phyloP scores from a whole-genome alignment of 495 filamentous ascomycete species.

The Podospora didyma region DNA sequence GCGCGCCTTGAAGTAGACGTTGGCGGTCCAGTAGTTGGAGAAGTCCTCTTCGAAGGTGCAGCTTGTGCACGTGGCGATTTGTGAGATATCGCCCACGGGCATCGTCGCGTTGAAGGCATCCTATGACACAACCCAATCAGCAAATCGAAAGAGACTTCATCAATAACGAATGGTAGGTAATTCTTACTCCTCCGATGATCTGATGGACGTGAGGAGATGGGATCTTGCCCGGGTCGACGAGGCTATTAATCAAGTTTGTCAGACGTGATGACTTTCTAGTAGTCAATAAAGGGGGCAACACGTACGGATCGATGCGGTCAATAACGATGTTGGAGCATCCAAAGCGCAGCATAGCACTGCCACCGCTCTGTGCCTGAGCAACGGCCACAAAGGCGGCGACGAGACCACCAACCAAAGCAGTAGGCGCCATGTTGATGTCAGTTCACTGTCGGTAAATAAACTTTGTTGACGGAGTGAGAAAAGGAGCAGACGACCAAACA shows the following conservation, averaged over 20 bases:
- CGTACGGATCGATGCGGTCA: conserved; percentile 7
- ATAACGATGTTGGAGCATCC: conserved; percentile 8
- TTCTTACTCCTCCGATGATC: conserved; percentile 38
- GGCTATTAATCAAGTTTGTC: neutral
- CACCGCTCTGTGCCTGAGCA: neutral
- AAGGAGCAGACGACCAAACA: too few species aligned
- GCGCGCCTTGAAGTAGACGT: conserved; percentile 48
- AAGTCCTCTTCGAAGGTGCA: conserved; percentile 43
- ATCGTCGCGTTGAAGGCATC: conserved; percentile 43
- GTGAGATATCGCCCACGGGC: conserved; percentile 34
- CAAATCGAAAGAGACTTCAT: neutral
- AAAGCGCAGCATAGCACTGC: conserved; percentile 5
- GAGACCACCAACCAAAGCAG: neutral
- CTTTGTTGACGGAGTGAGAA: too few species aligned
- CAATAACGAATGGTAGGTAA: neutral
- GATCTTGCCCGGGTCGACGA: conserved; percentile 8
- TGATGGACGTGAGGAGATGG: conserved; percentile 22
- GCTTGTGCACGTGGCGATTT: conserved; percentile 35
- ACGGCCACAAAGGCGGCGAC: neutral
- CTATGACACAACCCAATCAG: conserved; percentile 2
- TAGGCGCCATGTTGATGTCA: neutral
- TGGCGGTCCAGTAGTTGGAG: conserved; percentile 52
- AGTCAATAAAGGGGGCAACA: neutral
- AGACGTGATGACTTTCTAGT: neutral
- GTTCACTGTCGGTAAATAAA: neutral